Base-by-base conservation (phyloP, 2,329 filamentous ascomycete species). In the Celoporthe dispersa region DNA sequence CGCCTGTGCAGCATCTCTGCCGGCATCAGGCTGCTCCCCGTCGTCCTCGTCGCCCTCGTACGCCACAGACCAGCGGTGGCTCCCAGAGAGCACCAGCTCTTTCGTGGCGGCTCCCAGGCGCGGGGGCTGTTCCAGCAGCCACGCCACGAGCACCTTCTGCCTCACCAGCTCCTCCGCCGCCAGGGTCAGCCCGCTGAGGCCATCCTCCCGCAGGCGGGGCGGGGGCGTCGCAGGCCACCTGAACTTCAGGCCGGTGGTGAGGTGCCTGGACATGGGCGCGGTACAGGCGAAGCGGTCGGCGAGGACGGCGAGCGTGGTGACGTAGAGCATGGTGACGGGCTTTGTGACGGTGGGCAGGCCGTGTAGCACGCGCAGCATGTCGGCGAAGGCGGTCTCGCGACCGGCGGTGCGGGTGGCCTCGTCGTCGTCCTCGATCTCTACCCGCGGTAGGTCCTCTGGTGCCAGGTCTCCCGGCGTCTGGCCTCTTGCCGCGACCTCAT, bases 281-380 rank as follows among this genome's bases (percentile, higher is more conserved):
- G 88, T 80, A 71, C 90, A 91, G 79, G 91, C 90, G 79, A 93
- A 94, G 60, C 91, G 87, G 78, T 94, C 92, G 12, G 91, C 91
- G 68, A 93, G 85, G 66, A 93, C 85, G 55, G 90, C 88, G 55
- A 94, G 81, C 1, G 90, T 91, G 19, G 89, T 87, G 14, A 92
- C 82, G 73, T 91, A 91, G 8, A 86, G 80, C 73, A 92, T 84
- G 22, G 85, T 86, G 28, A 85, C 82, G 1, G 81, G 79, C 64
- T 80, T 81, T n/a, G 78, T 78, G n/a, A 77, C 79, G 51, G 83
- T 78, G 51, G 87, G 84, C 63, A 81, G 80, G 31, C 84, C 84
- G 76, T 94, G 92, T 25, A 93, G 81, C 25, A 92, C 87, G 25
- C 85, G 83, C 33, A 94, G 80, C 74, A 94, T 87, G 76, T 93